Conservation (phyloP, 192 early-diverging fungal species). For the Mortierella hygrophila region DNA sequence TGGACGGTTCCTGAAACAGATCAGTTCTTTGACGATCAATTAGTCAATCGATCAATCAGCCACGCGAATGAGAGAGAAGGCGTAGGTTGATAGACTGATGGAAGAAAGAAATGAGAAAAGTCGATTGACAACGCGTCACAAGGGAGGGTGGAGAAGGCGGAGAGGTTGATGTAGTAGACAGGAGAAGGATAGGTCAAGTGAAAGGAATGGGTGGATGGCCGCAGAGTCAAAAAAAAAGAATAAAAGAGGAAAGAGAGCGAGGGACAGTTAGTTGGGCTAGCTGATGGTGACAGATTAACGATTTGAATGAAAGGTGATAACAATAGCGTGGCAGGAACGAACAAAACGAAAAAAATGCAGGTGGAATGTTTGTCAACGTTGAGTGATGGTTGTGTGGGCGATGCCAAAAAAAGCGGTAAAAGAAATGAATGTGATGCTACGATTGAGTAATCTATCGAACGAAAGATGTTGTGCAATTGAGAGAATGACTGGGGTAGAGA, state of each 20-base stretch:
- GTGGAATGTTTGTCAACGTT: background rate
- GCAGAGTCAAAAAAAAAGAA: background rate
- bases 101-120: background rate
- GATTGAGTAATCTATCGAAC: background rate
- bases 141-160: background rate
- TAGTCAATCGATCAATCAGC: background rate
- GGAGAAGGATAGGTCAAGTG: too few species aligned
- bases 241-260: background rate
- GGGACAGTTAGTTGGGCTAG: background rate
- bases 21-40: background rate
- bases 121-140: background rate
- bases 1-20: constrained; percentile 2
- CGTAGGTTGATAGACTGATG: background rate
- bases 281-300: background rate
- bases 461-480: background rate
- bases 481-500: constrained; percentile 5
- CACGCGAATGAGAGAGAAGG: background rate
- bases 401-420: background rate
- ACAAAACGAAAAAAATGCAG: background rate
- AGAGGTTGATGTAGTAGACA: background rate
- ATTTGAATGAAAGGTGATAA: background rate
- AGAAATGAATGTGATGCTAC: background rate
- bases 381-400: background rate
- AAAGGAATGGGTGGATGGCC: background rate
- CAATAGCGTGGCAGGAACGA: too few species aligned